Conservation (phyloP, 805 yeast genomes). For the Yarrowia sp. region DNA sequence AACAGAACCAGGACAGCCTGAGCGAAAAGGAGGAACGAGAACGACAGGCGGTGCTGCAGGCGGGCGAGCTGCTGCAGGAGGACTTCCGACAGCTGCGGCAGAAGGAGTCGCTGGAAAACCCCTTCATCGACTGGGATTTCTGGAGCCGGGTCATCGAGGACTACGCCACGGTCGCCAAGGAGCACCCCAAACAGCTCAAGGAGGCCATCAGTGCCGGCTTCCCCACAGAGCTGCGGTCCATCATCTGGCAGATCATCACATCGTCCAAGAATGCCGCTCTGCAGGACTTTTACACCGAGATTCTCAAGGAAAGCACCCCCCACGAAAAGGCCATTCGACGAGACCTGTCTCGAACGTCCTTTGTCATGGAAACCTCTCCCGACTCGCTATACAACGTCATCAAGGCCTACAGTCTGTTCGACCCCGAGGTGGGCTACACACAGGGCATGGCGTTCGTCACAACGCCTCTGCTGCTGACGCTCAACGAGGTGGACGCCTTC, state of each 20-base stretch:
- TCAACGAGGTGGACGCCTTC: conserved; percentile 85
- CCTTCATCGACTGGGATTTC: conserved; percentile 58
- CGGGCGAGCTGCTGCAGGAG: conserved; percentile 25
- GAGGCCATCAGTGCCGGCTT: conserved; percentile 74
- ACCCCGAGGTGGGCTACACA: conserved; percentile 94
- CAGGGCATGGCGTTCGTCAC: conserved; percentile 97
- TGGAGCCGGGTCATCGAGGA: conserved; percentile 86
- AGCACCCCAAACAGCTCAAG: conserved; percentile 65
- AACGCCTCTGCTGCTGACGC: conserved; percentile 81
- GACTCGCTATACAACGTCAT: conserved; percentile 76
- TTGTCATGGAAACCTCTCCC: conserved; percentile 62
- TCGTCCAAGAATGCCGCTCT: conserved; percentile 71
- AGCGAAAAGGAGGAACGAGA: conserved; percentile 34
- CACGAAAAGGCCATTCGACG: conserved; percentile 80
- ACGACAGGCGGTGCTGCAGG: conserved; percentile 29
- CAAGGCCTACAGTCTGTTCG: conserved; percentile 83
- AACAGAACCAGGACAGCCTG: conserved; percentile 36
- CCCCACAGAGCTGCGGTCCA: conserved; percentile 84
- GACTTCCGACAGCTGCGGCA: conserved; percentile 29
- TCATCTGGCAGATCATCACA: conserved; percentile 90
- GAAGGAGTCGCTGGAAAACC: conserved; percentile 32
- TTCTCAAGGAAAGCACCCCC: conserved; percentile 58
- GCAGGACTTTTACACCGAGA: conserved; percentile 63
- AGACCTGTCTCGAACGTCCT: conserved; percentile 85
- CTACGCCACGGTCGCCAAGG: conserved; percentile 69